These are phyloP conservation scores for Tetradesmus lagerheimii DNA, from an alignment of 139 green algal genomes.

Conservation along the genomic window DNA sequence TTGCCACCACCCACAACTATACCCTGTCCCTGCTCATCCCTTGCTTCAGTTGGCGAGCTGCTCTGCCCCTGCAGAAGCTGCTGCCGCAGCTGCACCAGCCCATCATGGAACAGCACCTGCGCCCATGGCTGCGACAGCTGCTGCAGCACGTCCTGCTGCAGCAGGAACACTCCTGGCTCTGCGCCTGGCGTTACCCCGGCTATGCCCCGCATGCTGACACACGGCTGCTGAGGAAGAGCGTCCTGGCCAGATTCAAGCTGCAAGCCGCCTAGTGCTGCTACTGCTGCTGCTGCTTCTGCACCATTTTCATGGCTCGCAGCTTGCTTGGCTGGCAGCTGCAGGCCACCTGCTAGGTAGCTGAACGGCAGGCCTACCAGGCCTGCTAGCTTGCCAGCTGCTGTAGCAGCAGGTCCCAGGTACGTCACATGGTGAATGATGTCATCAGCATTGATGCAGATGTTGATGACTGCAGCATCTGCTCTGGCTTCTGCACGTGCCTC, in stretches of 20 bases:
- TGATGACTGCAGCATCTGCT: neutral
- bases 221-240: neutral
- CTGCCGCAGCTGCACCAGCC: neutral
- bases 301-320: neutral
- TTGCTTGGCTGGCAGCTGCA: conserved; percentile 24
- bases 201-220: neutral
- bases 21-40: neutral
- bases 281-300: neutral
- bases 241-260: neutral
- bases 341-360: conserved; percentile 53
- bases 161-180: conserved; percentile 18
- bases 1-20: neutral
- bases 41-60: no score
- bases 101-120: conserved; percentile 40
- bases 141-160: conserved; percentile 32
- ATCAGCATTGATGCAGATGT: neutral
- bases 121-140: conserved; percentile 30
- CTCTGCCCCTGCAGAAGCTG: conserved; percentile 30
- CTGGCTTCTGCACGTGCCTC: neutral
- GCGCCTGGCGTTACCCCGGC: neutral
- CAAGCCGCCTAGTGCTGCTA: neutral
- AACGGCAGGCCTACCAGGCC: conserved; percentile 59
- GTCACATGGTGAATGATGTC: conserved; percentile 37
- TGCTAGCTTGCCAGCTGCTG: conserved; percentile 48
- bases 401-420: conserved; percentile 48